A percentile compares a stretch with the other conserved stretches of the same genome.
phyloP scores from a whole-genome alignment of 441 rosid genomes.

The Flueggea neowawraea region DNA sequence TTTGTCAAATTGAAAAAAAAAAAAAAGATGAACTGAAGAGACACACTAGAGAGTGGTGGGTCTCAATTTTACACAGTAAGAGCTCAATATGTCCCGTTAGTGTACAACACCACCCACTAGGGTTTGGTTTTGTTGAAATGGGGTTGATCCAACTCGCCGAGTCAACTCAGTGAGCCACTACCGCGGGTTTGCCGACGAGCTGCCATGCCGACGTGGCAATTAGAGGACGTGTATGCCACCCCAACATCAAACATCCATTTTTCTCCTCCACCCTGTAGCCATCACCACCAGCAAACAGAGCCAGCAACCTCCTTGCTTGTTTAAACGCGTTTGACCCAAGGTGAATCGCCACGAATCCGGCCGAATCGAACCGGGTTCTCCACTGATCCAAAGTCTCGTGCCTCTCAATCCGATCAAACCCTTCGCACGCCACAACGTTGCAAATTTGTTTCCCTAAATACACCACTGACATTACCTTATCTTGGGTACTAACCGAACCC shows the following conservation, averaged over 20 bases:
- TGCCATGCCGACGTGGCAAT: constrained; percentile 94
- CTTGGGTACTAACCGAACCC: constrained; percentile 37
- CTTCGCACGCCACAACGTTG: constrained; percentile 74
- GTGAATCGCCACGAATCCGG: constrained; percentile 66
- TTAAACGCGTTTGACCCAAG: constrained; percentile 84
- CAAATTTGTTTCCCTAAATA: constrained; percentile 74
- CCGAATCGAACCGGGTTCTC: constrained; percentile 50
- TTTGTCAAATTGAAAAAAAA: no score
- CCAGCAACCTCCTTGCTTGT: constrained; percentile 87
- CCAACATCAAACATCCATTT: constrained; percentile 76
- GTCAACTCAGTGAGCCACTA: constrained; percentile 17
- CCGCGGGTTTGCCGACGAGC: constrained; percentile 13
- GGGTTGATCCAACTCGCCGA: no score
- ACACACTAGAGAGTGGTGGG: no score
- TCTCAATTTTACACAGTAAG: no score
- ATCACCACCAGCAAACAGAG: constrained; percentile 68
- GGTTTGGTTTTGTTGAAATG: no score
- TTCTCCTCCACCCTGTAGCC: constrained; percentile 91
- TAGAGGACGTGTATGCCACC: constrained; percentile 90
- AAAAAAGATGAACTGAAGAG: no score
- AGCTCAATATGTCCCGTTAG: no score
- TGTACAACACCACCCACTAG: no score
- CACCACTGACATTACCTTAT: constrained; percentile 64
- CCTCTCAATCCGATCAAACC: constrained; percentile 68
- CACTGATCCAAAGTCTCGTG: constrained; percentile 73